Conservation (phyloP, 176 grass and related monocot genomes). For the Bonia amplexicaulis region DNA sequence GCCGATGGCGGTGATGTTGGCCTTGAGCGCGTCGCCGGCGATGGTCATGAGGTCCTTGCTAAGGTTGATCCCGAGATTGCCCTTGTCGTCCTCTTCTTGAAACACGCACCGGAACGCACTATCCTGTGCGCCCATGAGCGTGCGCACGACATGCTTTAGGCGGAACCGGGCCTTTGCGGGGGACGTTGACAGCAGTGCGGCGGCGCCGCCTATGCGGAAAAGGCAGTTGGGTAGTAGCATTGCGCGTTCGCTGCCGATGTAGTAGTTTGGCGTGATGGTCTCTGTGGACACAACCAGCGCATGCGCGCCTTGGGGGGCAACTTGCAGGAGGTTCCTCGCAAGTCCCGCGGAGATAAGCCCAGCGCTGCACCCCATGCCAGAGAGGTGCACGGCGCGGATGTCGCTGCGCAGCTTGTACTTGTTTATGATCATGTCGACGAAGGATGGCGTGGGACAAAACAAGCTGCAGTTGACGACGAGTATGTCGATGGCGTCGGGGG, state of each 20-base stretch:
- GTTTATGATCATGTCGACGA: neutral
- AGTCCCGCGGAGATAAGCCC: neutral
- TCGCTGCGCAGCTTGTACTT: neutral
- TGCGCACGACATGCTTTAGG: neutral
- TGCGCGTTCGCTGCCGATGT: neutral
- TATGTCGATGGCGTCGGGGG: neutral
- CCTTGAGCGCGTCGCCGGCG: neutral
- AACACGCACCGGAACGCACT: neutral
- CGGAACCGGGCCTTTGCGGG: neutral
- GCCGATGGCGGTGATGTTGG: neutral
- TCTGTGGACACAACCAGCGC: neutral
- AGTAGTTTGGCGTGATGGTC: neutral
- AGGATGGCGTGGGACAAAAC: neutral
- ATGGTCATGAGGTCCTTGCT: neutral
- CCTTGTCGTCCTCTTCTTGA: neutral
- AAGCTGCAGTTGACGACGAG: neutral
- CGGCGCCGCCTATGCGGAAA: conserved; percentile 17
- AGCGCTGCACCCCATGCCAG: neutral
- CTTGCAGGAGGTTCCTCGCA: neutral
- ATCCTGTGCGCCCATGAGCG: neutral
- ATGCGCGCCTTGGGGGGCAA: neutral
- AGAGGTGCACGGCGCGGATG: neutral
- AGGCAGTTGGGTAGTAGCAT: conserved; percentile 29
- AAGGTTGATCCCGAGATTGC: neutral
- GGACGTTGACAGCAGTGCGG: neutral